phyloP scores from a whole-genome alignment of 2,329 filamentous ascomycete genomes.

The Aspergillus phoenicis region DNA sequence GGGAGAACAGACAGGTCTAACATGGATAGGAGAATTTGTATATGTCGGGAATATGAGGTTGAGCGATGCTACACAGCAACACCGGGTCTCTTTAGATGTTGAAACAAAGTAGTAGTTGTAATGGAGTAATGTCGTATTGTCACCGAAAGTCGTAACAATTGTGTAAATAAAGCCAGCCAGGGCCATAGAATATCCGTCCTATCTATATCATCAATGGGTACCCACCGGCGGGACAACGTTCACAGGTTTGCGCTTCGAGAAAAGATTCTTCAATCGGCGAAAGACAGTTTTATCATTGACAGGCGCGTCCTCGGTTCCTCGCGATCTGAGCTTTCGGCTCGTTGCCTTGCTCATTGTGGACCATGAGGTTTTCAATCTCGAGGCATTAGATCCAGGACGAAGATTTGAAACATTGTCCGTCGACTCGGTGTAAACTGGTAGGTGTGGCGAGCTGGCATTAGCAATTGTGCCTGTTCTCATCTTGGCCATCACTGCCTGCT shows the following conservation, averaged over 20 bases:
- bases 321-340: background rate
- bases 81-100: too few species aligned
- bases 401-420: background rate
- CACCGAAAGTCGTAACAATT: too few species aligned
- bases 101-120: too few species aligned
- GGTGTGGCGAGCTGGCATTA: background rate
- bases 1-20: too few species aligned
- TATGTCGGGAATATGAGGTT: too few species aligned
- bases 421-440: background rate
- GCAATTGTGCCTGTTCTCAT: slow-evolving; percentile 24
- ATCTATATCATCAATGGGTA: background rate
- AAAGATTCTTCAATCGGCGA: slow-evolving; percentile 9
- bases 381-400: slow-evolving; percentile 3
- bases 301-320: background rate
- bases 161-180: too few species aligned
- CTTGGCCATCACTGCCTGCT: slow-evolving; percentile 29
- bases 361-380: slow-evolving; percentile 13
- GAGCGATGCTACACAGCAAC: too few species aligned
- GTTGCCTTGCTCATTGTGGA: slow-evolving; percentile 5
- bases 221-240: background rate
- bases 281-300: background rate
- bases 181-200: too few species aligned
- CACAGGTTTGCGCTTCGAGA: slow-evolving; percentile 7
- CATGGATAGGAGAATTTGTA: too few species aligned
- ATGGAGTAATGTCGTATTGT: too few species aligned